Conservation (phyloP, 352 stramenopile genomes). For the Blastocystis hominis region DNA sequence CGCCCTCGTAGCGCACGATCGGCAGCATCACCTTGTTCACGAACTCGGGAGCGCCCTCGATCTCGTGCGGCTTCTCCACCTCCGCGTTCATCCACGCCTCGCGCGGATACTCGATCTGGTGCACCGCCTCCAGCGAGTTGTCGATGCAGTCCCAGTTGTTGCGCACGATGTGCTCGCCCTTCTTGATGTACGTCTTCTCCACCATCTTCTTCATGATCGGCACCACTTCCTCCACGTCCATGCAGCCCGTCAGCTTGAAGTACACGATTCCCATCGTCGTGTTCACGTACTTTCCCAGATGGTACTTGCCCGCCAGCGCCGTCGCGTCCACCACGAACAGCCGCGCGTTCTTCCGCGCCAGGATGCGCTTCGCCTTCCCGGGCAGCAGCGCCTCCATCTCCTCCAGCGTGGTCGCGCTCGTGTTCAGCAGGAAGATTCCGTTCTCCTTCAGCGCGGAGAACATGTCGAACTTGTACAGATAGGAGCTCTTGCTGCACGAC, state of each 20-base stretch:
- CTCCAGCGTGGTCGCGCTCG: constrained; percentile 63
- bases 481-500: constrained; percentile 66
- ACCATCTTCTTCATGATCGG: constrained; percentile 63
- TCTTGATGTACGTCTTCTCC: constrained; percentile 65
- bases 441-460: constrained; percentile 63
- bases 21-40: constrained; percentile 23
- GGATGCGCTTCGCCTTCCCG: constrained; percentile 63
- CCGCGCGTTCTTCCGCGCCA: constrained; percentile 63
- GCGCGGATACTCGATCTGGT: constrained; percentile 59
- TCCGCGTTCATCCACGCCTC: constrained; percentile 62
- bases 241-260: constrained; percentile 64
- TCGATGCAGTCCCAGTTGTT: constrained; percentile 66
- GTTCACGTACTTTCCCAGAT: constrained; percentile 65
- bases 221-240: constrained; percentile 64
- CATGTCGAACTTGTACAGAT: constrained; percentile 67
- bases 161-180: constrained; percentile 65
- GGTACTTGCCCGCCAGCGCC: constrained; percentile 62
- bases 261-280: constrained; percentile 66
- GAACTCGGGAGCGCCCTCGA: constrained; percentile 57
- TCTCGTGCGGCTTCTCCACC: constrained; percentile 63
- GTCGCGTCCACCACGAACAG: constrained; percentile 63
- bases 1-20: constrained; percentile 54
- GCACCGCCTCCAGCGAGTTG: neutral
- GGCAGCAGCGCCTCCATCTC: constrained; percentile 64
- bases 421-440: constrained; percentile 67